Conservation (phyloP, 345 rosid species). For the Euphorbia tirucalli region DNA sequence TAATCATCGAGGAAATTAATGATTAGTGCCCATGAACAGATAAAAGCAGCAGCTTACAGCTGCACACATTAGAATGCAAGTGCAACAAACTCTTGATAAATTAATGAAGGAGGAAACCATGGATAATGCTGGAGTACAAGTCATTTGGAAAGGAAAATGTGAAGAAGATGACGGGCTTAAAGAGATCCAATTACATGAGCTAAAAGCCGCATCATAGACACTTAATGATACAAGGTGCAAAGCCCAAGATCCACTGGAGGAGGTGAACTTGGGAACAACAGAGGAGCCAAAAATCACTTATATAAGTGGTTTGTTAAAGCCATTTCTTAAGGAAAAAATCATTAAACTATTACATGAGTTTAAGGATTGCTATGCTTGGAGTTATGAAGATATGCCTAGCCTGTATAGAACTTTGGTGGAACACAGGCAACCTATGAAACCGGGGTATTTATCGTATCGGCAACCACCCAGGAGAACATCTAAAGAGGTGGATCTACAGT, state of each 20-base stretch:
- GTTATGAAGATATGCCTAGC: neutral
- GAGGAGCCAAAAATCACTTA: neutral
- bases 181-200: neutral
- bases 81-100: neutral
- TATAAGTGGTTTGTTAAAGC: neutral
- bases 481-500: neutral
- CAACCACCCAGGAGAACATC: neutral
- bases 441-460: neutral
- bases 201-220: neutral
- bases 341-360: neutral
- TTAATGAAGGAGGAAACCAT: neutral
- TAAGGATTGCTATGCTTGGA: constrained; percentile 11
- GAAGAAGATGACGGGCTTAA: neutral
- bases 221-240: neutral
- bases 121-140: neutral
- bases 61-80: neutral
- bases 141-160: neutral
- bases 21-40: neutral
- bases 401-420: neutral
- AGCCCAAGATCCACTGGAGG: neutral
- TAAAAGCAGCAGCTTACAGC: neutral
- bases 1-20: neutral
- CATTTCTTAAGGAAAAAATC: neutral
- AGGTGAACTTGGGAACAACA: neutral
- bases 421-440: neutral